Evolutionary conservation across 495 filamentous ascomycete genomes (phyloP), one percentile per base, ranked within the genome.

Genomic region (Achaetomiella virescens): DNA sequence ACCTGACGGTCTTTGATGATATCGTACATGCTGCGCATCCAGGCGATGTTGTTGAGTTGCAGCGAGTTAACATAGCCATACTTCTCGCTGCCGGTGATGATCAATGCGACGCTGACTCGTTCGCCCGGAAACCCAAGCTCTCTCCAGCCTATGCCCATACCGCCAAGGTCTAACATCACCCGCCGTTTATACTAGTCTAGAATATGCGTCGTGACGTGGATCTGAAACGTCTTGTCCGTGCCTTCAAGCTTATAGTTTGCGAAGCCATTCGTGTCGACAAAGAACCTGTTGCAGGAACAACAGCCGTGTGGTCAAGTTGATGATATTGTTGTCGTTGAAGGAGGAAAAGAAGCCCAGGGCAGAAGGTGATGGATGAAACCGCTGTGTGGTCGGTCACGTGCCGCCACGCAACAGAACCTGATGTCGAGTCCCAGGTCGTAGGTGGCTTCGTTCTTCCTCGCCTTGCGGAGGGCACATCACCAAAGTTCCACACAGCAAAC

Each of bases 1-100:
- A 63, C 48, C 29, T 53, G 36, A 6, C 61, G 42, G 36, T 56
- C 48, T 10, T 46, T 48, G 48, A 63, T 59, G n/a, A 54, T 40
- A 2, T 25, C n/a, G 35, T 48, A 44, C 3, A 63, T 35, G 25
- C n/a, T n/a, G 3, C 29, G 14, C 60, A 62, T 62, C 60, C 55
- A 59, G 40, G 8, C 18, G 12, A 22, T 9, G 17, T 0, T 3
- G 1, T n/a, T 7, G 6, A 53, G 18, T 5, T 31, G 2, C 20
- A 46, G 36, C 29, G 48, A 51, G 1, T 9, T 40, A 5, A 45
- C 7, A 22, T 41, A 58, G 12, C 55, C 55, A 25, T 58, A 57
- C 20, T 35, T 12, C 14, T 58, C 29, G 41, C 48, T 52, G 17
- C 55, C 55, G 2, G 55, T 58, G 38, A 58, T 51, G 36, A 58